Base-by-base conservation (phyloP, 2,329 filamentous ascomycete species). In the Epichloe elymi region DNA sequence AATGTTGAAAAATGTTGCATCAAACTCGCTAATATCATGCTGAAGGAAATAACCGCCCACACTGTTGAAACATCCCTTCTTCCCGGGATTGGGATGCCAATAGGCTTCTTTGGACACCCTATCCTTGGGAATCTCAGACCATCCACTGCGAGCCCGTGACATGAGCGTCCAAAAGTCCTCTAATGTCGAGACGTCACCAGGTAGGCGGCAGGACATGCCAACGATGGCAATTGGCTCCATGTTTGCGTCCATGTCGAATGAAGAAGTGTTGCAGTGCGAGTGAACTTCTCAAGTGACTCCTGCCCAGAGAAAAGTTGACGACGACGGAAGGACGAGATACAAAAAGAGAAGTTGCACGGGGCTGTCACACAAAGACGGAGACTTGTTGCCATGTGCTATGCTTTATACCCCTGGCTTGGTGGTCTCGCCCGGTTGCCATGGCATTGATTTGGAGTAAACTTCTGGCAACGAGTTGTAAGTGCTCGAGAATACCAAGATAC, bases 1-100 rank as follows among this genome's bases (percentile, higher is more conserved):
- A n/a, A 76, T 62, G 43, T 70, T 69, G 58, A 78, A 78, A 57
- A 78, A 78, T 0, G 72, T 70, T 0, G 74, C 74, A 48, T 78
- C 74, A 51, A 78, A 77, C 3, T 65, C 7, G 66, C 63, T 26
- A 73, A 62, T 33, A 51, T 77, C 73, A 19, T 67, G 65, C 44
- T 71, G 67, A 53, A 78, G 61, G 48, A 74, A 74, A 57, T 70
- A 69, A 2, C 64, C 65, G 4, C 64, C 62, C 20, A 55, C 57
- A 1, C 64, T 58, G 48, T 70, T 72, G 53, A 66, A 63, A 46
- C 63, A 61, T 5, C 70, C 71, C 23, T 63, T 67, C 55, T 70
- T 70, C 39, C 66, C 67, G 0, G 68, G 65, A 51, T 72, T 70
- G 0, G 71, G 68, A 47, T 74, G 70, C 45, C 70, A 66, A 54